Percentiles rank a stretch among this genome's conserved stretches.
Conservation (phyloP, 768 basidiomycete species). For the Leccinum variicolor region DNA sequence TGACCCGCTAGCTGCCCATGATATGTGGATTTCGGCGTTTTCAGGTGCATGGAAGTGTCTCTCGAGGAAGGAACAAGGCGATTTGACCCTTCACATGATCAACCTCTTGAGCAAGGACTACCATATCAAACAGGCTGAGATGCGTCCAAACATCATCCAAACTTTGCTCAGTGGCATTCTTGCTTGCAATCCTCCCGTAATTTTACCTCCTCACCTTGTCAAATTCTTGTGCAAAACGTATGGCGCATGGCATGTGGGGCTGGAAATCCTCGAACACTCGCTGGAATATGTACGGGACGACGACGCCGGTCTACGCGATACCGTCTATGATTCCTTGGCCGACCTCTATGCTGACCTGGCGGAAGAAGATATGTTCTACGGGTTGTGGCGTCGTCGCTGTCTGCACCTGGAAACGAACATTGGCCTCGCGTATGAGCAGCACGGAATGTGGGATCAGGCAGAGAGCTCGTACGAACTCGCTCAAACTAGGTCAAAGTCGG, state of each 20-base stretch:
- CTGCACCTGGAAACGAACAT: conserved; percentile 89
- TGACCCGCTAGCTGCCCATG: conserved; percentile 73
- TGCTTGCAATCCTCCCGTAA: conserved; percentile 83
- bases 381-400: conserved; percentile 87
- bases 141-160: conserved; percentile 90
- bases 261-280: conserved; percentile 83
- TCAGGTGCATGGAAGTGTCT: conserved; percentile 83
- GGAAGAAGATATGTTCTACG: conserved; percentile 97
- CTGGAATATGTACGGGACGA: conserved; percentile 78
- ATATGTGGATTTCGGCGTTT: conserved; percentile 87
- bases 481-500: conserved; percentile 78
- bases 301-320: conserved; percentile 75
- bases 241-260: conserved; percentile 89
- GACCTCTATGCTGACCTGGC: conserved; percentile 94
- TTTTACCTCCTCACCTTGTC: conserved; percentile 88
- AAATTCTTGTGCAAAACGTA: conserved; percentile 97
- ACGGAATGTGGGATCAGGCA: conserved; percentile 96
- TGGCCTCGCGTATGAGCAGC: conserved; percentile 88
- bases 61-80: conserved; percentile 80
- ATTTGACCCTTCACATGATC: conserved; percentile 87
- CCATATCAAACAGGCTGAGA: conserved; percentile 82
- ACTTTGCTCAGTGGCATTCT: conserved; percentile 83
- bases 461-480: conserved; percentile 85
- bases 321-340: conserved; percentile 84
- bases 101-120: conserved; percentile 90